Evolutionary conservation across 2,329 filamentous ascomycete genomes (phyloP).

Genomic region (Sarocladium kiliense): DNA sequence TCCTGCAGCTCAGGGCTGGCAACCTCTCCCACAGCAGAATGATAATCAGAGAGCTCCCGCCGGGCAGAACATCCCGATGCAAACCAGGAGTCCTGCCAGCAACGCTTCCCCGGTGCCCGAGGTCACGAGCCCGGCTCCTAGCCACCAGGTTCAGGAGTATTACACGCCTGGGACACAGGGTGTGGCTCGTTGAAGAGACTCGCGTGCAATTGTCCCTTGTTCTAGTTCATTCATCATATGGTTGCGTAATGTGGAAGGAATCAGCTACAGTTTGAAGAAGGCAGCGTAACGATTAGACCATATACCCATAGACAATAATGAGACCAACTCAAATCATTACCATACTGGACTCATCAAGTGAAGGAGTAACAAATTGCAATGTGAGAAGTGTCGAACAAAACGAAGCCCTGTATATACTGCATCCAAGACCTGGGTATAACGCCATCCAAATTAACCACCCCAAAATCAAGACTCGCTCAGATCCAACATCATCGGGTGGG

Average conservation of each 20-base stretch:
- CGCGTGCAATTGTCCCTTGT: no score
- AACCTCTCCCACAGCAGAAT: slow-evolving; percentile 18
- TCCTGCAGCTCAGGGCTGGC: slow-evolving; percentile 23
- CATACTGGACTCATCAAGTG: neutral
- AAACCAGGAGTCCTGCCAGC: neutral
- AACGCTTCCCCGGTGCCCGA: neutral
- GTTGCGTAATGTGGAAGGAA: neutral
- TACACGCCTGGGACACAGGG: neutral
- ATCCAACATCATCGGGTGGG: neutral
- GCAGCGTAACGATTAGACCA: no score
- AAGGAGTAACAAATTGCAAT: neutral
- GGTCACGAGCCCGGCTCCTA: neutral
- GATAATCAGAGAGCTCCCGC: neutral
- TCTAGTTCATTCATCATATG: no score
- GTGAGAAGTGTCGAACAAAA: neutral
- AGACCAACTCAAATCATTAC: no score
- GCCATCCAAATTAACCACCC: slow-evolving; percentile 4
- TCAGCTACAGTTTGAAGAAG: neutral
- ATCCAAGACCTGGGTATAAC: slow-evolving; percentile 6
- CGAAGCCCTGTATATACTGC: slow-evolving; percentile 2
- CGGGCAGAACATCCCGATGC: slow-evolving; percentile 3
- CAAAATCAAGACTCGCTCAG: neutral
- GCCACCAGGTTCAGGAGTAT: slow-evolving; percentile 6
- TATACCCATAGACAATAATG: no score
- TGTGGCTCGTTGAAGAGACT: neutral